phyloP scores from a whole-genome alignment of 345 rosid genomes.

The Rhodamnia rubescens region DNA sequence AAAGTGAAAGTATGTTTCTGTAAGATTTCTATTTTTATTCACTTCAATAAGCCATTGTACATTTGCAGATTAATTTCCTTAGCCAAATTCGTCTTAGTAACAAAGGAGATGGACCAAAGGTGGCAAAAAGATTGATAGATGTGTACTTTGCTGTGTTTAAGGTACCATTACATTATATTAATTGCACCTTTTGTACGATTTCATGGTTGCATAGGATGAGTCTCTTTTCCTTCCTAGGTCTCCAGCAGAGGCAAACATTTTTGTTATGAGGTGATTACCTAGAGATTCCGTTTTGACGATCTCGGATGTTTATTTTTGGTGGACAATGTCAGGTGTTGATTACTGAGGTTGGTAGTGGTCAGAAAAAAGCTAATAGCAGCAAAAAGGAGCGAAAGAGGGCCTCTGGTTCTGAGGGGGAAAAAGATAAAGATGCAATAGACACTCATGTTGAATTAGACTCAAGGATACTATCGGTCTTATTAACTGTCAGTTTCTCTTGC shows the following conservation, averaged over 20 bases:
- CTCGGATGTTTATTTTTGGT: not conserved
- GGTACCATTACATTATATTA: conserved; percentile 26
- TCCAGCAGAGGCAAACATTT: not conserved
- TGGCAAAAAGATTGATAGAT: conserved; percentile 83
- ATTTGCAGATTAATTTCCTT: conserved; percentile 78
- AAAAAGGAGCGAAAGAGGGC: conserved; percentile 11
- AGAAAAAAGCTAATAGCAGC: conserved; percentile 17
- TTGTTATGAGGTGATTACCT: not conserved
- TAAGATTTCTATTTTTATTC: not conserved
- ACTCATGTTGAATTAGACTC: conserved; percentile 88
- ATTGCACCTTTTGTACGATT: not conserved
- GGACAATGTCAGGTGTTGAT: conserved; percentile 49
- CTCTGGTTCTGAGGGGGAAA: conserved; percentile 22
- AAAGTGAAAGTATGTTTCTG: not conserved
- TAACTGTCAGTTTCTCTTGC: conserved; percentile 42
- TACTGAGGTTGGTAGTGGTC: conserved; percentile 36
- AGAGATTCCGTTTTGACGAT: not conserved
- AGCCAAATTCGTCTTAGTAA: conserved; percentile 70
- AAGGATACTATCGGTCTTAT: conserved; percentile 76
- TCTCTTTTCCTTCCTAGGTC: not conserved
- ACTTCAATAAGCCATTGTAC: not conserved
- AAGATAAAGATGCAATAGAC: conserved; percentile 28
- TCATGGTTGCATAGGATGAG: not conserved
- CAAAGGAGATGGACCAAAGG: conserved; percentile 85
- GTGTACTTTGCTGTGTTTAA: conserved; percentile 90